These are phyloP conservation scores for Rutstroemia sp. DNA, from an alignment of 2,329 filamentous ascomycete species.

Conservation along the genomic window DNA sequence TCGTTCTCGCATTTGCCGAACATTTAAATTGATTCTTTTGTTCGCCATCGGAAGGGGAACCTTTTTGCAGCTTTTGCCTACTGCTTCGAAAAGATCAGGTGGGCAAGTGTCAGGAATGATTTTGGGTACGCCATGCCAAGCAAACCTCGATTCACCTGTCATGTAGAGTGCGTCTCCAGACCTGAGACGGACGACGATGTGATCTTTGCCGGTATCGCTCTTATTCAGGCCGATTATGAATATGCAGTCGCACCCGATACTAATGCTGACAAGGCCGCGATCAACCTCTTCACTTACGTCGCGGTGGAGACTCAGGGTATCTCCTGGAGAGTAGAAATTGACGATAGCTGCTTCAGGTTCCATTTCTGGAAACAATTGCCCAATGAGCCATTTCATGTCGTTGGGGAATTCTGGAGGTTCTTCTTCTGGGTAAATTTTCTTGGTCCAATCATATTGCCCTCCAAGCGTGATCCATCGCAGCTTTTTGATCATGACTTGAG, in stretches of 20 bases:
- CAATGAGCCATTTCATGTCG: constrained; percentile 63
- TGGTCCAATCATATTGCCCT: constrained; percentile 94
- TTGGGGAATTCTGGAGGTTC: constrained; percentile 63
- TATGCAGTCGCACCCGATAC: constrained; percentile 81
- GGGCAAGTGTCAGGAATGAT: constrained; percentile 77
- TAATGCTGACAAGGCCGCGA: constrained; percentile 74
- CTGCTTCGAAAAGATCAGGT: constrained; percentile 66
- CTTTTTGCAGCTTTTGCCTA: constrained; percentile 36
- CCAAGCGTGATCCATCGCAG: constrained; percentile 93
- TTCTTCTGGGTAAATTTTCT: constrained; percentile 69
- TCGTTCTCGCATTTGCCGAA: constrained; percentile 69
- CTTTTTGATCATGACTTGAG: constrained; percentile 67
- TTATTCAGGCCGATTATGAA: constrained; percentile 68
- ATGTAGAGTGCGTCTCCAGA: constrained; percentile 92
- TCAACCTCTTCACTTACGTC: constrained; percentile 85
- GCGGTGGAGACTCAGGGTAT: constrained; percentile 86
- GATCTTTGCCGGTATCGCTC: constrained; percentile 31
- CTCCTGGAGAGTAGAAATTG: constrained; percentile 85
- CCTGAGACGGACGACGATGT: constrained; percentile 58
- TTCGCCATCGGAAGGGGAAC: constrained; percentile 85
- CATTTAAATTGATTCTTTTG: constrained; percentile 88
- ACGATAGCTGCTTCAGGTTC: constrained; percentile 83
- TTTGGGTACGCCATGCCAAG: constrained; percentile 93
- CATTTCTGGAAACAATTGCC: constrained; percentile 67
- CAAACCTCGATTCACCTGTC: constrained; percentile 72